Base-by-base conservation (phyloP, 495 filamentous ascomycete species). In the Patellaria atrata region DNA sequence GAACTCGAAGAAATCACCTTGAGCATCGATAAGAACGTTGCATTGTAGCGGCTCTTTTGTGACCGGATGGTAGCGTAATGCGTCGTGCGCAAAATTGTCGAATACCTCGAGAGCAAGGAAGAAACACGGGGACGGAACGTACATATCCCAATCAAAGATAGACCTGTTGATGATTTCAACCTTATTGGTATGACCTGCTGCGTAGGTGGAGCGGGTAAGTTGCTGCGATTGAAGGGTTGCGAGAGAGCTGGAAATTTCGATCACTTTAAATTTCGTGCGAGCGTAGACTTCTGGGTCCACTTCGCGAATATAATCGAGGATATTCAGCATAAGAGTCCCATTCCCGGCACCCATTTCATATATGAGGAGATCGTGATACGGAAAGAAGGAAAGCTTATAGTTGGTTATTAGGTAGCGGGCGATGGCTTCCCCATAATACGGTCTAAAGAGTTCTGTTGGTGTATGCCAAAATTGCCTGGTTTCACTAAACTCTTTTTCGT, bases 321-420 rank as follows among this genome's bases (percentile, higher is more conserved):
- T 85, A 55, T 99, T 96, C 45, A 84, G 65, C 89, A 99, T 99
- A 48, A 99, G 69, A 3, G 91, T 99, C 27, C 89, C 89, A 50
- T 94, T 89, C 37, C 89, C 89, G 30, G 89, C 89, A 14, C 89
- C 89, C 73, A 99, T 85, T 56, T 99, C 89, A 68, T 94, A 99
- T 50, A 99, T 93, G 41, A 91, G 82, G 30, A 99, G 71, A 61
- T 99, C 89, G 57, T 91, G 76, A 64, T 94, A 93, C 5, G 89
- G 91, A 57, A 86, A 94, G 15, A 83, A 71, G 17, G 79, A 81
- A 50, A 94, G 70, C 54, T 87, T 82, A 68, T 99, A 99, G 61
- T 99, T 94, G 35, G 80, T 75, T 33, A 96, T 70, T 4, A 99
- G 71, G 51, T 96, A 96, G 18, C 84, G 75, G 2, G 87, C 85